Conservation (phyloP, 2,329 filamentous ascomycete species). For the Sordariomycetes sp. region DNA sequence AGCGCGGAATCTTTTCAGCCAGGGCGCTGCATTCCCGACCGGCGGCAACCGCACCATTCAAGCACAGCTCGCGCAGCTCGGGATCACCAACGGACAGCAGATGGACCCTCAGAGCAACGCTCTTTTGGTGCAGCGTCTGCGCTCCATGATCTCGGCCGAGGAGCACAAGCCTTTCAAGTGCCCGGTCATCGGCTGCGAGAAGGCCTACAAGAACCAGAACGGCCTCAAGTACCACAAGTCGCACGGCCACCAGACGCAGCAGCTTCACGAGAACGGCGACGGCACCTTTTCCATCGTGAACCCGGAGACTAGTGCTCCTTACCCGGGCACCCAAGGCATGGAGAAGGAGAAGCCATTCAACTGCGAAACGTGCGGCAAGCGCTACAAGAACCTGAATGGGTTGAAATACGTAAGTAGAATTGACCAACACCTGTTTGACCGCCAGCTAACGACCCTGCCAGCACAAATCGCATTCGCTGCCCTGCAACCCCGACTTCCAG, state of each 20-base stretch:
- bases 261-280: constrained; percentile 92
- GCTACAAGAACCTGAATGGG: constrained; percentile 98
- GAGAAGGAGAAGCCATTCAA: constrained; percentile 99
- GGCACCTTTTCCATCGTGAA: constrained; percentile 98
- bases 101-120: constrained; percentile 69
- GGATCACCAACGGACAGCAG: constrained; percentile 63
- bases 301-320: constrained; percentile 85
- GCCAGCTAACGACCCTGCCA: constrained; percentile 14
- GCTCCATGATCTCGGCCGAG: constrained; percentile 62
- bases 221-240: constrained; percentile 79
- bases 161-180: constrained; percentile 98
- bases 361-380: constrained; percentile 93
- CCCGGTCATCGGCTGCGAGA: constrained; percentile 95
- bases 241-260: constrained; percentile 94
- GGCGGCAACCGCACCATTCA: constrained; percentile 52
- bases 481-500: constrained; percentile 76
- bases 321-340: constrained; percentile 96
- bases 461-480: constrained; percentile 75
- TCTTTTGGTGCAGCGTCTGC: constrained; percentile 45
- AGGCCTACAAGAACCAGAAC: constrained; percentile 99
- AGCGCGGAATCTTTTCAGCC: constrained; percentile 85
- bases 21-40: constrained; percentile 62
- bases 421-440: too few species aligned
- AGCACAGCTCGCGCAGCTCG: constrained; percentile 61
- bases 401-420: constrained; percentile 83